Evolutionary conservation across 495 filamentous ascomycete species (phyloP).

Genomic region (Tuber magnatum): DNA sequence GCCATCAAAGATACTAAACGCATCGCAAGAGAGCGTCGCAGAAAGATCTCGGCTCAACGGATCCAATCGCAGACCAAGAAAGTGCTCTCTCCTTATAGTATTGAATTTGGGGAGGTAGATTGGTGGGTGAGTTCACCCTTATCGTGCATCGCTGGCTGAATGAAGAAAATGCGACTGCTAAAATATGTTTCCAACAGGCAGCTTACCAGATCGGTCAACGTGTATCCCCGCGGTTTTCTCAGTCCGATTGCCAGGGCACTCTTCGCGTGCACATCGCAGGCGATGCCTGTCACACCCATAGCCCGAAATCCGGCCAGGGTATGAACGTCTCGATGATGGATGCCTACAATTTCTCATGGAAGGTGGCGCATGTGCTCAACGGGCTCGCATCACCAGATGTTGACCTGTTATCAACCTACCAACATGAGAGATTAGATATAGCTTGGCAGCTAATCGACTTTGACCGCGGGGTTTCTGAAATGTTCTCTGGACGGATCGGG

Average conservation of each 20-base stretch:
- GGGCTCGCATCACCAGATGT: constrained; percentile 36
- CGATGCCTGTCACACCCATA: constrained; percentile 42
- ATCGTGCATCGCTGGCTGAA: background rate
- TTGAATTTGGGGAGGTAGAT: constrained; percentile 46
- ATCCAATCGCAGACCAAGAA: constrained; percentile 53
- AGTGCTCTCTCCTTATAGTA: constrained; percentile 51
- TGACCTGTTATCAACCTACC: constrained; percentile 32
- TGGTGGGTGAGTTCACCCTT: constrained; percentile 48
- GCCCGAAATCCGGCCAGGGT: constrained; percentile 44
- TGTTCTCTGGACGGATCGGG: constrained; percentile 46
- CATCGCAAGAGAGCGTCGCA: constrained; percentile 15
- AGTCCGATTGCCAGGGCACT: constrained; percentile 43
- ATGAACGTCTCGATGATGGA: constrained; percentile 45
- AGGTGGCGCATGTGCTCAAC: constrained; percentile 36
- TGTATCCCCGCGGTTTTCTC: constrained; percentile 17
- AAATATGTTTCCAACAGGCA: constrained; percentile 1
- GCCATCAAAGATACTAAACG: constrained; percentile 38
- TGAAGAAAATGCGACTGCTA: background rate
- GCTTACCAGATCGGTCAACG: constrained; percentile 39
- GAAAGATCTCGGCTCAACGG: constrained; percentile 48
- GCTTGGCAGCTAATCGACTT: constrained; percentile 42
- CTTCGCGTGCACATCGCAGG: constrained; percentile 43
- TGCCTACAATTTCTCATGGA: constrained; percentile 43
- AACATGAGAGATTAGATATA: constrained; percentile 39
- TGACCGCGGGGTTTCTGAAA: constrained; percentile 39